Evolutionary conservation across 1,139 yeast genomes (phyloP).

Genomic region (Diutina pseudorugosa): DNA sequence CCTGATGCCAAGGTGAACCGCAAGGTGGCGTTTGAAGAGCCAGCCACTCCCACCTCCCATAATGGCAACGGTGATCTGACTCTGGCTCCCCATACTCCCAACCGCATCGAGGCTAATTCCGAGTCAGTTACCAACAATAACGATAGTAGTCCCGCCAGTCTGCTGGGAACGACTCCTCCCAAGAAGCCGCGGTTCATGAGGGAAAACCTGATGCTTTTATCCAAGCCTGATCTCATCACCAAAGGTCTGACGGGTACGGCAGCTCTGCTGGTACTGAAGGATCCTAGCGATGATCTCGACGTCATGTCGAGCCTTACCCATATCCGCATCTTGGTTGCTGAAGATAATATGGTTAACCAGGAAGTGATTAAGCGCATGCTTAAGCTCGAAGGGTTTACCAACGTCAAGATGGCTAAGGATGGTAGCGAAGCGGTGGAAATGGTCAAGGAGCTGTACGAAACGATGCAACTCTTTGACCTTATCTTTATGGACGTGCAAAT

Average conservation of each 20-base stretch:
- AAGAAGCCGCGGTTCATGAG: background rate
- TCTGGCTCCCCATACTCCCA: background rate
- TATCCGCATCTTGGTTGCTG: conserved; percentile 72
- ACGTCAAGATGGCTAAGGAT: conserved; percentile 69
- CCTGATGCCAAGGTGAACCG: conserved; percentile 19
- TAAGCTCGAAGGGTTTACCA: conserved; percentile 59
- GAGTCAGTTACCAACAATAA: background rate
- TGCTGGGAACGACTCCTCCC: background rate
- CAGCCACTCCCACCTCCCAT: background rate
- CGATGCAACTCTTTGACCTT: conserved; percentile 43
- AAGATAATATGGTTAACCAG: conserved; percentile 84
- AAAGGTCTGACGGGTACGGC: conserved; percentile 3
- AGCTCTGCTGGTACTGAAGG: background rate
- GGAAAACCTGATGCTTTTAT: background rate
- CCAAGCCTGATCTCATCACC: conserved; percentile 1
- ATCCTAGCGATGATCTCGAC: background rate
- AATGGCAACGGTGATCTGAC: background rate
- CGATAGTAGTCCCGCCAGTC: background rate
- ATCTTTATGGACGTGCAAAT: conserved; percentile 95
- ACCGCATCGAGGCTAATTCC: background rate
- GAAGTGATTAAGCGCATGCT: conserved; percentile 84
- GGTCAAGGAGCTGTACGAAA: conserved; percentile 38
- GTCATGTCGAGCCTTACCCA: conserved; percentile 9
- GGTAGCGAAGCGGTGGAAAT: conserved; percentile 79
- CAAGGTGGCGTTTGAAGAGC: conserved; percentile 22